Evolutionary conservation across 495 filamentous ascomycete species (phyloP).

Genomic region (Penicillium goetzii): DNA sequence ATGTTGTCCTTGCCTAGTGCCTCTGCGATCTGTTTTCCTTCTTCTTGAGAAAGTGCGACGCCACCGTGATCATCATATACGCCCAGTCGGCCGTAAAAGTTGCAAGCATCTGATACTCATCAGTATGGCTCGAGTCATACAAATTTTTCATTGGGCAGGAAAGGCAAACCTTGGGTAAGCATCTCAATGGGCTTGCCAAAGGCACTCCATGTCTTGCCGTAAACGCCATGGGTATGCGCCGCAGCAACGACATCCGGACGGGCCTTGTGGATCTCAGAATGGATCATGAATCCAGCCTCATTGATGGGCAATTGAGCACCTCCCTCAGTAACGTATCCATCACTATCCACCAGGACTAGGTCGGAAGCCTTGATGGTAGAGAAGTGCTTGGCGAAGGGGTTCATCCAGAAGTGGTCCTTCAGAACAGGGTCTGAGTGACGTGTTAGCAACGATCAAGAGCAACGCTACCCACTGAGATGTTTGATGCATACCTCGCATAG

Average conservation of each 20-base stretch:
- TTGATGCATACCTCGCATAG: constrained; percentile 44
- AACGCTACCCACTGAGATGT: no score
- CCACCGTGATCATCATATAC: constrained; percentile 59
- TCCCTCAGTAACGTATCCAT: constrained; percentile 55
- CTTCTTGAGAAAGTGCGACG: constrained; percentile 63
- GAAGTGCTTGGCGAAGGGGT: constrained; percentile 64
- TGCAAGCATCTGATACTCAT: constrained; percentile 54
- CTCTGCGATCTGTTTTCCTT: constrained; percentile 61
- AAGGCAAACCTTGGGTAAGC: constrained; percentile 48
- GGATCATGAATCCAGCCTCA: constrained; percentile 72
- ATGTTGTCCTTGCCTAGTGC: constrained; percentile 65
- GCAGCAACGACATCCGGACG: constrained; percentile 55
- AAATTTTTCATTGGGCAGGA: neutral
- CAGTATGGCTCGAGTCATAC: neutral
- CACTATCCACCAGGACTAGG: constrained; percentile 54
- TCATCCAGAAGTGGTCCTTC: constrained; percentile 66
- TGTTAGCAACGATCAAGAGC: neutral
- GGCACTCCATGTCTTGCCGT: constrained; percentile 52
- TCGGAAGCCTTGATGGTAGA: constrained; percentile 53
- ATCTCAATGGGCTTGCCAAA: constrained; percentile 54
- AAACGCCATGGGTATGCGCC: constrained; percentile 53
- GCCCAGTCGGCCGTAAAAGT: constrained; percentile 56
- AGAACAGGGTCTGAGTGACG: constrained; percentile 25
- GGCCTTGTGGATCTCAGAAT: constrained; percentile 55
- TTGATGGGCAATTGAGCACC: constrained; percentile 58